A percentile compares a stretch with the other conserved stretches of the same genome.
Conservation (phyloP, 148 eudicot genomes). For the Cornus florida region DNA sequence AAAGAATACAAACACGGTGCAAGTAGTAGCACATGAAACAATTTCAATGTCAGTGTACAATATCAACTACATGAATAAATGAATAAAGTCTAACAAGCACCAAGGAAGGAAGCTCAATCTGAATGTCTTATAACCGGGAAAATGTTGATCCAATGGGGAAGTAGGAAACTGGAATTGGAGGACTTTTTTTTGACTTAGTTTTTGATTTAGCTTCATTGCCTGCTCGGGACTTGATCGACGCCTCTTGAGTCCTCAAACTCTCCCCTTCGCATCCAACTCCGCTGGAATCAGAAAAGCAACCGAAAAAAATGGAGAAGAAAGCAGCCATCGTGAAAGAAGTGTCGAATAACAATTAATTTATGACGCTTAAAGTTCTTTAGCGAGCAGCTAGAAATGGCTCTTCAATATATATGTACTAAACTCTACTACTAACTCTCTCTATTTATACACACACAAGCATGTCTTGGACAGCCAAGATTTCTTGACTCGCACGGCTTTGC, state of each 20-base stretch:
- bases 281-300: not conserved
- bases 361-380: not conserved
- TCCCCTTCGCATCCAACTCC: not conserved
- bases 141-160: conserved; percentile 4
- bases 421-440: not conserved
- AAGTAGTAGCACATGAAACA: no score
- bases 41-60: no score
- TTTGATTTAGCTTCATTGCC: not conserved
- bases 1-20: no score
- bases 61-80: no score
- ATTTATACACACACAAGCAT: not conserved
- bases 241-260: not conserved
- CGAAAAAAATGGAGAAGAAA: not conserved
- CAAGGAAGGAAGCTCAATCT: no score
- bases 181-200: not conserved
- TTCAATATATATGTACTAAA: not conserved
- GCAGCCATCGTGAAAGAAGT: not conserved
- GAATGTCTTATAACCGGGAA: conserved; percentile 1
- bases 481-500: not conserved
- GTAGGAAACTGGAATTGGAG: conserved; percentile 8
- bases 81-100: no score
- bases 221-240: not conserved
- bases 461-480: not conserved
- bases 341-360: not conserved
- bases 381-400: not conserved